phyloP scores from a whole-genome alignment of 257 asterid species.

The Dorcoceras hygrometricum region DNA sequence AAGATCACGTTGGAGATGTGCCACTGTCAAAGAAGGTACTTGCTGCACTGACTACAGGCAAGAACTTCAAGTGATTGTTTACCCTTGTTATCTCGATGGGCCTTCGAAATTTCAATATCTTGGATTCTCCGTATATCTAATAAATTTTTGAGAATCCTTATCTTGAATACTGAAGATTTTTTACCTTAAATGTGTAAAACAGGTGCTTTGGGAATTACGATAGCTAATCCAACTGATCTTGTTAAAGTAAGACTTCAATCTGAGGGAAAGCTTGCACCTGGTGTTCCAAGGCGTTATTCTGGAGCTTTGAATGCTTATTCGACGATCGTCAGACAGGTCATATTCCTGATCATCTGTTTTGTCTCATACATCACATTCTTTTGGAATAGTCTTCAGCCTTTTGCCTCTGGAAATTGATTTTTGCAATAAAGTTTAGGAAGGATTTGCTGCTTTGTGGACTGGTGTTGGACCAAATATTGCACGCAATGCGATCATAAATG shows the following conservation, averaged over 20 bases:
- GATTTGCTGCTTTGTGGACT: conserved; percentile 79
- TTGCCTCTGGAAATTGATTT: conserved; percentile 20
- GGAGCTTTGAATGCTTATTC: conserved; percentile 96
- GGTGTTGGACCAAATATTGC: conserved; percentile 94
- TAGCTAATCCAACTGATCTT: conserved; percentile 98
- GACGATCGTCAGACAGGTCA: conserved; percentile 78
- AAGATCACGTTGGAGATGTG: conserved; percentile 95
- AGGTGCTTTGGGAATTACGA: conserved; percentile 74
- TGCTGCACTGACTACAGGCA: conserved; percentile 97
- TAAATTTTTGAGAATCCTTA: background rate
- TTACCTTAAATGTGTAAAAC: conserved; percentile 27
- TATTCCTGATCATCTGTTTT: conserved; percentile 25
- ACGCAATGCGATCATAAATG: conserved; percentile 96
- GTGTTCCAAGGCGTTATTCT: conserved; percentile 91
- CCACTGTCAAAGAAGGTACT: conserved; percentile 84
- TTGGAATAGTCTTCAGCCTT: conserved; percentile 12
- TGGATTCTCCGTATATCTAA: background rate
- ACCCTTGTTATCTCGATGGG: background rate
- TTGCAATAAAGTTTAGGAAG: conserved; percentile 56
- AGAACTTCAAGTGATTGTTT: conserved; percentile 28
- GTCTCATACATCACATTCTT: background rate
- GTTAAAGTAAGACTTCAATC: conserved; percentile 98
- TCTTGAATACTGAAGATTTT: background rate
- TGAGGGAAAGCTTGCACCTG: conserved; percentile 91
- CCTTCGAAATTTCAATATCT: background rate